phyloP scores from a whole-genome alignment of 192 early-diverging fungal genomes.

The Chytriomyces sp. region DNA sequence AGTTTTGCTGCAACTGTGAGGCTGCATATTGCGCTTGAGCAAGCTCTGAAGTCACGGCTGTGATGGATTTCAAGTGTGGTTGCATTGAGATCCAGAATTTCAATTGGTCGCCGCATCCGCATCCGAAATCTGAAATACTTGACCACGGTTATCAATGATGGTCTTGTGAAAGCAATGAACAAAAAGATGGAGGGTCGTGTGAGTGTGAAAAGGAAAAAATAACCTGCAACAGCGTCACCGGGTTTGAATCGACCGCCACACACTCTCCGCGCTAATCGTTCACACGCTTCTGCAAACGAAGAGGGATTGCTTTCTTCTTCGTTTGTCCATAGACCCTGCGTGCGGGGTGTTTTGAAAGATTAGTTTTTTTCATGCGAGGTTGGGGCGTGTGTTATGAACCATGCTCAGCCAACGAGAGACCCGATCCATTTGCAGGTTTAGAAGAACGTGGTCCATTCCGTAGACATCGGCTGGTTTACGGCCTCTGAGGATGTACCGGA shows the following conservation, averaged over 20 bases:
- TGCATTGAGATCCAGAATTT: slow-evolving; percentile 27
- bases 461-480: slow-evolving; percentile 22
- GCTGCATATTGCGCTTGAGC: slow-evolving; percentile 40
- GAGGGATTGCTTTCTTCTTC: background rate
- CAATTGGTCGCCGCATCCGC: slow-evolving; percentile 51
- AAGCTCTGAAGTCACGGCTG: slow-evolving; percentile 41
- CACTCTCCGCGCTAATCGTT: slow-evolving; percentile 22
- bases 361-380: too few relatives aligned
- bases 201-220: background rate
- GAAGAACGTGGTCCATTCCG: slow-evolving; percentile 43
- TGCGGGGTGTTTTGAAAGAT: background rate
- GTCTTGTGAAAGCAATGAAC: too few relatives aligned
- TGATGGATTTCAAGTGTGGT: slow-evolving; percentile 13
- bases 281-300: slow-evolving; percentile 25
- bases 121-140: slow-evolving; percentile 40
- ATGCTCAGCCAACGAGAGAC: slow-evolving; percentile 48
- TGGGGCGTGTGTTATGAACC: too few relatives aligned
- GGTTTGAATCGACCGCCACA: background rate
- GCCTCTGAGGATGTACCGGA: background rate
- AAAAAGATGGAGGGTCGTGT: too few relatives aligned
- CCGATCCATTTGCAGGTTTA: slow-evolving; percentile 31
- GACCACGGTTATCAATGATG: too few relatives aligned
- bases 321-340: slow-evolving; percentile 30
- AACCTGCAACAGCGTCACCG: background rate
- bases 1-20: background rate